Evolutionary conservation across 148 eudicot species (phyloP), one percentile per base, ranked within the genome.

Genomic region (Drosera capensis): DNA sequence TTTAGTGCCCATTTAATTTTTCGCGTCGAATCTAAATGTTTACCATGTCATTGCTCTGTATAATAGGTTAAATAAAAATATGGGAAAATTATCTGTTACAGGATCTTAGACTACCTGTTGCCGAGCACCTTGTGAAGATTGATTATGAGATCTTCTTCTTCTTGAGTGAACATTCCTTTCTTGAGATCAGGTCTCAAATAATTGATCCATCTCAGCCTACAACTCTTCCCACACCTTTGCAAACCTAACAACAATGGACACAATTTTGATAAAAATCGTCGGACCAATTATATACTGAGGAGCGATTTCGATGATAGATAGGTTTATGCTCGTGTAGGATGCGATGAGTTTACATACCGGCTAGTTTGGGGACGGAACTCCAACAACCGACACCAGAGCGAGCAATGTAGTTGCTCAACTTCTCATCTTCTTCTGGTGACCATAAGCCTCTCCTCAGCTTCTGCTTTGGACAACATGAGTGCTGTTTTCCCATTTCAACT

Each of bases 161-260:
- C 70, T 40, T 74, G 88, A 18, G 88, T 76, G 44, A 84, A 79
- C 73, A 67, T 71, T 48, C 88, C 94, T 63, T 82, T 77, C 65
- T 84, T 84, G 21, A 84, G 79, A 70, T 80, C 82, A 23, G 94
- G 94, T 56, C 94, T 76, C 51, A 83, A 56, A 51, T 83, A 83
- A 52, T 83, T 79, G 60, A 79, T 83, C 94, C 87, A 83, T 60
- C 94, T 71, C 29, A 83, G 49, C 36, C 94, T 73, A 46, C 94
- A 83, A 55, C 94, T 83, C 65, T 79, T 84, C 16, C 94, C 94
- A 49, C 94, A 84, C 63, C 94, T 74, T 44, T 84, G 85, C 59
- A 84, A 61, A 16, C 79, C 94, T 84, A 60, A 54, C 65, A 0
- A n/a, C 17, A 21, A 25, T 19, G 17, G 12, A 26, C 1, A 48